A percentile compares a stretch with the other conserved stretches of the same genome.
These are phyloP conservation scores for Steccherinum ochraceum DNA, from an alignment of 768 basidiomycete genomes.

Conservation along the genomic window DNA sequence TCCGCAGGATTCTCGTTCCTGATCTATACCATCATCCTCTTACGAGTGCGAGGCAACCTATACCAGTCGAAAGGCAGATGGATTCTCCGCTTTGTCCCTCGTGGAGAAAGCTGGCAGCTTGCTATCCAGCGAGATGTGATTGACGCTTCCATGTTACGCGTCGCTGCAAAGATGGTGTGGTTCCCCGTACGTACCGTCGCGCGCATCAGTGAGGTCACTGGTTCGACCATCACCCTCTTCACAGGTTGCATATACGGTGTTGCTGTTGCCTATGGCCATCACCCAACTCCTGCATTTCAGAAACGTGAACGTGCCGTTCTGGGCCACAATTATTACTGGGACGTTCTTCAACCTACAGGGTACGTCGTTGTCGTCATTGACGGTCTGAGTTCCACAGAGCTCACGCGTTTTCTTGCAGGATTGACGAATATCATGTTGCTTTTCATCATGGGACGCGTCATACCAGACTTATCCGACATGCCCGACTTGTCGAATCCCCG, in stretches of 20 bases:
- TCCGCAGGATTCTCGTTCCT: conserved; percentile 27
- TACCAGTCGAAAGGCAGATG: conserved; percentile 19
- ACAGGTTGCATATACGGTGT: conserved; percentile 25
- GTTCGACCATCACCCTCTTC: conserved; percentile 6
- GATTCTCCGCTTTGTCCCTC: conserved; percentile 25
- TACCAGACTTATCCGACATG: conserved; percentile 21
- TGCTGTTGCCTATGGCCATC: conserved; percentile 28
- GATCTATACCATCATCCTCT: conserved; percentile 27
- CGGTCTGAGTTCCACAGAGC: neutral
- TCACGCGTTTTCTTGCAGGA: conserved; percentile 12
- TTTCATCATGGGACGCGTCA: conserved; percentile 22
- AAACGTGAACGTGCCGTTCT: conserved; percentile 21
- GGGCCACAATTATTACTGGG: conserved; percentile 26
- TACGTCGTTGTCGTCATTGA: conserved; percentile 2
- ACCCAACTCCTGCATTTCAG: conserved; percentile 26
- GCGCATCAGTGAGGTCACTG: neutral
- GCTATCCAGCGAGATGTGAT: conserved; percentile 26
- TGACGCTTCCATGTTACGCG: conserved; percentile 25
- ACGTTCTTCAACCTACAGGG: conserved; percentile 28
- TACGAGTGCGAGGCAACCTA: conserved; percentile 32
- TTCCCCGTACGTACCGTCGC: conserved; percentile 7
- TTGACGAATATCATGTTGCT: conserved; percentile 27
- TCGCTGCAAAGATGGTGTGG: conserved; percentile 29
- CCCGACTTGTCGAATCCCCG: conserved; percentile 22
- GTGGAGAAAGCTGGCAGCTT: conserved; percentile 26